Evolutionary conservation across 768 basidiomycete species (phyloP), one percentile per base, ranked within the genome.

Genomic region (Kwoniella sp.): DNA sequence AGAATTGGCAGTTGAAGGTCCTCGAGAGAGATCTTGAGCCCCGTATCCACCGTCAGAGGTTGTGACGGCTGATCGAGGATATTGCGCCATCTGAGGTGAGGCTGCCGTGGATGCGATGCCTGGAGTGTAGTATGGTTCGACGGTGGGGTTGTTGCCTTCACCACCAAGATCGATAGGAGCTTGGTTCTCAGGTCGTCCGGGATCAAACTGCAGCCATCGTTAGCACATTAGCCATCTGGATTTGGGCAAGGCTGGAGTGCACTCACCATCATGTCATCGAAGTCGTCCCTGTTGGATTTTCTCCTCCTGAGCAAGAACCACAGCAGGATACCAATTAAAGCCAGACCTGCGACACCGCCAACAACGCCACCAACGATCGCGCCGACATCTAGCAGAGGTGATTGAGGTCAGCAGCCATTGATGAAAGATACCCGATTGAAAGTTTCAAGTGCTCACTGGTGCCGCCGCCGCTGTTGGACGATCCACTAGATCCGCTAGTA

Each of bases 231-330:
- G 61, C 28, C 22, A 2, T 7, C 13, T 41, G 41, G 17, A 20
- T 34, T 13, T 12, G 31, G 53, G n/a, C 12, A 41, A 11, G 1
- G 41, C n/a, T 13, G 20, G 28, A 31, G 20, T 50, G 11, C 29
- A 72, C 76, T 71, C 58, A 79, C 79, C 79, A 80, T 80, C 70
- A 73, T 76, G 38, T 81, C 78, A 58, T 79, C 78, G 67, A 78
- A 78, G 60, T 76, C 78, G 52, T 77, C 73, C 22, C 70, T 55
- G 54, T 73, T 68, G 11, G 68, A 68, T 52, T 55, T 71, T 50
- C 63, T 72, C 28, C 69, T 55, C 45, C 64, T 55, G 26, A 70
- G 65, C 37, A 72, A 65, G 61, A 72, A 71, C 64, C 68, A 73
- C 9, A 61, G 37, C 30, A 73, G 30, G 9, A 66, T 58, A 11